phyloP scores from a whole-genome alignment of 805 yeast species.

The Isabelozyma pseudorhagii region DNA sequence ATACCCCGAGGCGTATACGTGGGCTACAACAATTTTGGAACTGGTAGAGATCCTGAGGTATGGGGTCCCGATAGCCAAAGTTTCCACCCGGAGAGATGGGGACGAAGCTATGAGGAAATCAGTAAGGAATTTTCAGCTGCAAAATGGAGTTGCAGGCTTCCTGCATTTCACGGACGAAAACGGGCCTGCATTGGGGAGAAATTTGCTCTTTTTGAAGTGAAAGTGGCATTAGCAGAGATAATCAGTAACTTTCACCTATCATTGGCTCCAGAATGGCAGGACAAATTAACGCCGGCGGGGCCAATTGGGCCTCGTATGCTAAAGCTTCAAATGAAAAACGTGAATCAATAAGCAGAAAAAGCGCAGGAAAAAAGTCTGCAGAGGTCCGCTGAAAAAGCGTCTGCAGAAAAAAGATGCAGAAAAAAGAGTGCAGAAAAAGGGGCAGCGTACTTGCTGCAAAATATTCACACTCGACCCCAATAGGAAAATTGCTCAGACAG shows the following conservation, averaged over 20 bases:
- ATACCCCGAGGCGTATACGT: conserved; percentile 52
- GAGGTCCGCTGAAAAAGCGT: too few species aligned
- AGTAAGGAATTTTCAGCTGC: conserved; percentile 36
- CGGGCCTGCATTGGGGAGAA: conserved; percentile 62
- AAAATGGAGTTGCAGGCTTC: conserved; percentile 44
- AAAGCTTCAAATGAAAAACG: conserved; percentile 14
- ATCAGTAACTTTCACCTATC: conserved; percentile 32
- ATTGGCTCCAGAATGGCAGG: conserved; percentile 44
- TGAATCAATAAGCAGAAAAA: too few species aligned
- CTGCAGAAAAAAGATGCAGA: too few species aligned
- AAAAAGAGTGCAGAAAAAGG: too few species aligned
- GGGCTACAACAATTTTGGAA: conserved; percentile 53
- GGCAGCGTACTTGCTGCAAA: too few species aligned
- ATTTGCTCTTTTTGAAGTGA: conserved; percentile 47
- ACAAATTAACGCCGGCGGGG: conserved; percentile 54
- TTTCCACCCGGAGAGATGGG: conserved; percentile 55
- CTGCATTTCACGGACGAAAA: conserved; percentile 58
- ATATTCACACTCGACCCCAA: too few species aligned
- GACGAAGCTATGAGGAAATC: conserved; percentile 34
- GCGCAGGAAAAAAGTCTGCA: too few species aligned
- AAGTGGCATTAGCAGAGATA: conserved; percentile 35
- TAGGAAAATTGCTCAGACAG: too few species aligned
- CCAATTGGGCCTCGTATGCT: conserved; percentile 50
- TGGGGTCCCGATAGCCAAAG: conserved; percentile 47
- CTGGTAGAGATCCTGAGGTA: conserved; percentile 40